Conservation (phyloP, 305 asterid species). For the Fraxinus dipetala region DNA sequence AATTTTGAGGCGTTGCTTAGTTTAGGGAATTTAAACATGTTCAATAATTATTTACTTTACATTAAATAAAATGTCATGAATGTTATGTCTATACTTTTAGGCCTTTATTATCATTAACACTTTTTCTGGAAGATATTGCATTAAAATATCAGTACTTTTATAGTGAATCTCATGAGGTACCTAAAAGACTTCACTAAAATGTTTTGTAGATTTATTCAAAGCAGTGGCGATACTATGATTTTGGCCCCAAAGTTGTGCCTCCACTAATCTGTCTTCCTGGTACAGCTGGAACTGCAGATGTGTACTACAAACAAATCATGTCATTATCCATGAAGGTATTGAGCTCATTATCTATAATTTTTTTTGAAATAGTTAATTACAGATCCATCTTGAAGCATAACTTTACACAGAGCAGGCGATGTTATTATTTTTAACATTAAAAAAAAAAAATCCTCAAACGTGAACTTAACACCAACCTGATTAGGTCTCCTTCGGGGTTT, state of each 20-base stretch:
- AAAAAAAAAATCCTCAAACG: not conserved
- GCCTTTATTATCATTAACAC: not conserved
- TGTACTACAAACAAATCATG: constrained; percentile 92
- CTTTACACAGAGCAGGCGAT: not conserved
- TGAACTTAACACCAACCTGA: not conserved
- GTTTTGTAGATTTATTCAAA: constrained; percentile 70
- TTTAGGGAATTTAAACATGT: not conserved
- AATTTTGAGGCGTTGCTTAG: not conserved
- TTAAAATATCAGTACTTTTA: constrained; percentile 6
- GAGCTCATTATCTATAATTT: not conserved
- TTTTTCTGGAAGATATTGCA: not conserved
- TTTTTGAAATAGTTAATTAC: not conserved
- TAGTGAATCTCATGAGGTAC: not conserved
- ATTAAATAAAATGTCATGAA: not conserved
- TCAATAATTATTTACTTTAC: not conserved
- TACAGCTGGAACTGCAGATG: constrained; percentile 91
- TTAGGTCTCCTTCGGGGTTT: too few relatives aligned
- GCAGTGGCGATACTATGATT: constrained; percentile 97
- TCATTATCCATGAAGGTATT: constrained; percentile 85
- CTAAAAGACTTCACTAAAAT: not conserved
- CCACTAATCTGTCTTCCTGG: constrained; percentile 96
- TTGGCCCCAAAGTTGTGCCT: constrained; percentile 87
- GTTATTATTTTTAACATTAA: too few relatives aligned
- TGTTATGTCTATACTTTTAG: not conserved
- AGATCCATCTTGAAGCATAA: not conserved